Conservation (phyloP, 179 eudicot genomes). For the Gypsophila paniculata region DNA sequence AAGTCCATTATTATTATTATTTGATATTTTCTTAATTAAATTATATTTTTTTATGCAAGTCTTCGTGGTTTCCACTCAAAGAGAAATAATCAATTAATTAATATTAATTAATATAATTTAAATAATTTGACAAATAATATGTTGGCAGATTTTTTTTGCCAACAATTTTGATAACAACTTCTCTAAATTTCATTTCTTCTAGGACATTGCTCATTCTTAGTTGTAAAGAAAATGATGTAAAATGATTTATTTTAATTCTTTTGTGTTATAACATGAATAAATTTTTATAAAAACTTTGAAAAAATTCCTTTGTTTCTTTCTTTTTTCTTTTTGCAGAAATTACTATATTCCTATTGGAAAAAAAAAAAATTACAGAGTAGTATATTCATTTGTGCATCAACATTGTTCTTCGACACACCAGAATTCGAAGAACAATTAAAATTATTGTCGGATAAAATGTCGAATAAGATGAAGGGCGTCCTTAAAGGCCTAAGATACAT, state of each 20-base stretch:
- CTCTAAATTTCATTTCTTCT: slow-evolving; percentile 1
- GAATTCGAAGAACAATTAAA: slow-evolving; percentile 1
- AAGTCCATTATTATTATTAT: background rate
- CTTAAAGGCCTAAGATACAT: slow-evolving; percentile 14
- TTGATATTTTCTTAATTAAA: background rate
- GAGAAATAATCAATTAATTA: slow-evolving; percentile 12
- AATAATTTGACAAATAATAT: slow-evolving; percentile 22
- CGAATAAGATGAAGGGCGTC: slow-evolving; percentile 18
- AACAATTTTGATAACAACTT: slow-evolving; percentile 15
- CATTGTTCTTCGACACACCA: slow-evolving; percentile 6
- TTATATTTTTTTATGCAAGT: slow-evolving; percentile 13
- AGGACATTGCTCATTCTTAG: background rate
- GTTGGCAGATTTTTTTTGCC: slow-evolving; percentile 12
- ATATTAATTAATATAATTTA: background rate
- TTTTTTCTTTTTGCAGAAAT: slow-evolving; percentile 18
- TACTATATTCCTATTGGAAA: no score
- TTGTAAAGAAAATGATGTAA: slow-evolving; percentile 13
- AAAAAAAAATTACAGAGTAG: background rate
- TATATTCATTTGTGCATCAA: background rate
- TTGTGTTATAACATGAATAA: background rate
- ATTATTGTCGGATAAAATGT: background rate
- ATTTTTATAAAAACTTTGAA: background rate
- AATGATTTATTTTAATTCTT: background rate
- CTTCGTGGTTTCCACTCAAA: slow-evolving; percentile 31
- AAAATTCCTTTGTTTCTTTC: background rate